These are phyloP conservation scores for Nemophila menziesii DNA, from an alignment of 257 asterid species.

Conservation along the genomic window DNA sequence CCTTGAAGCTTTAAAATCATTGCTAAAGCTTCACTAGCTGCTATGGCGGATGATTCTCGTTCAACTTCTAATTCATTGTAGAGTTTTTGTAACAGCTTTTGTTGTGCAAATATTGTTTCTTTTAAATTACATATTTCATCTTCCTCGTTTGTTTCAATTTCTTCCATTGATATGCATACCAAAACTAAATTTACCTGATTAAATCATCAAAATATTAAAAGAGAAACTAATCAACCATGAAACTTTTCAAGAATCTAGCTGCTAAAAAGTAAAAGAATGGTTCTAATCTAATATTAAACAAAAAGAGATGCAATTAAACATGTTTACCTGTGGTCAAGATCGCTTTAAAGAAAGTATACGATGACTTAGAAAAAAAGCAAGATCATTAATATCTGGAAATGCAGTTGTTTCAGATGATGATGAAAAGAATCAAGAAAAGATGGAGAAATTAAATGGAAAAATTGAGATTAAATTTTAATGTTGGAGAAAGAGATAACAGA, in stretches of 20 bases:
- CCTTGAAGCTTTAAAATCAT: slow-evolving; percentile 81
- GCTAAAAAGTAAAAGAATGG: too few relatives aligned
- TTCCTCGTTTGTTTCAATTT: slow-evolving; percentile 23
- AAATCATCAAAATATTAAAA: too few relatives aligned
- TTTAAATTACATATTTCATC: slow-evolving; percentile 37
- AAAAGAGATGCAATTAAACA: too few relatives aligned
- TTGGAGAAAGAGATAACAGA: not conserved
- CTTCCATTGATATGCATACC: slow-evolving; percentile 33
- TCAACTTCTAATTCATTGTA: slow-evolving; percentile 78
- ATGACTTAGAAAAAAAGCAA: too few relatives aligned
- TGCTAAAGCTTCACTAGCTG: slow-evolving; percentile 73
- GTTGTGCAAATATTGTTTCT: slow-evolving; percentile 67
- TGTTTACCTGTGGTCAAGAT: too few relatives aligned
- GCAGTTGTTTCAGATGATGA: too few relatives aligned
- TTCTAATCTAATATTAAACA: too few relatives aligned
- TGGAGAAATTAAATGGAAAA: not conserved
- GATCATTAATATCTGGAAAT: too few relatives aligned
- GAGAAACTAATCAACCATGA: too few relatives aligned
- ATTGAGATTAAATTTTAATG: not conserved
- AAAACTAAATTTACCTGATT: not conserved
- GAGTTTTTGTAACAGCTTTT: slow-evolving; percentile 60
- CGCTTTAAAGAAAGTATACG: too few relatives aligned
- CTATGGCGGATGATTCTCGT: slow-evolving; percentile 73
- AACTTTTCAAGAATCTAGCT: too few relatives aligned
- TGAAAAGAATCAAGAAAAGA: not conserved